Percentiles rank a stretch among this genome's conserved stretches.
Conservation (phyloP, 2,329 filamentous ascomycete species). For the Fusarium denticulatum region DNA sequence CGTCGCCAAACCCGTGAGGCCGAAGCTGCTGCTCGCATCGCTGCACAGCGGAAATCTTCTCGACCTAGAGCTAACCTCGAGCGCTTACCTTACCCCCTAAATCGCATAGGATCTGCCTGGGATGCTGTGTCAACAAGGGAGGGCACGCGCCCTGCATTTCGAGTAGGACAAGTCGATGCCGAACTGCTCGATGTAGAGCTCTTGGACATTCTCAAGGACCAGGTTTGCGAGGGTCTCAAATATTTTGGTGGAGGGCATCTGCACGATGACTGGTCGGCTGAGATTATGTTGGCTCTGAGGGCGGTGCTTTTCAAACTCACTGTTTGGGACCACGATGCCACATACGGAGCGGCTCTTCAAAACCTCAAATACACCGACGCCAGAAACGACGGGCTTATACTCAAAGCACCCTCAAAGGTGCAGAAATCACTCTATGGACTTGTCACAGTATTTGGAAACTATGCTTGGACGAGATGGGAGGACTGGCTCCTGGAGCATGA, state of each 20-base stretch:
- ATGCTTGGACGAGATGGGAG: slow-evolving; percentile 93
- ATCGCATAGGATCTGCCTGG: slow-evolving; percentile 71
- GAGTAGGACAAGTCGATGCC: slow-evolving; percentile 95
- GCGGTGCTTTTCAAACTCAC: slow-evolving; percentile 91
- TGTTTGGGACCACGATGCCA: slow-evolving; percentile 96
- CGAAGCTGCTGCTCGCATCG: slow-evolving; percentile 67
- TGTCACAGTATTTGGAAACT: slow-evolving; percentile 86
- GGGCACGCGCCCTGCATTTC: slow-evolving; percentile 85
- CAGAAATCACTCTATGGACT: slow-evolving; percentile 89
- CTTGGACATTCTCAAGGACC: slow-evolving; percentile 82
- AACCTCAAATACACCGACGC: slow-evolving; percentile 92
- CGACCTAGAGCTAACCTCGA: slow-evolving; percentile 64
- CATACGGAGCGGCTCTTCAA: slow-evolving; percentile 92
- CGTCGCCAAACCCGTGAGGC: slow-evolving; percentile 81
- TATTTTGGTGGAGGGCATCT: slow-evolving; percentile 81
- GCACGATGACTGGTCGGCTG: slow-evolving; percentile 85
- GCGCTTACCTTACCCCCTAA: slow-evolving; percentile 70
- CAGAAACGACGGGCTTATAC: slow-evolving; percentile 68
- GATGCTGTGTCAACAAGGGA: slow-evolving; percentile 76
- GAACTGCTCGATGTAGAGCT: slow-evolving; percentile 95
- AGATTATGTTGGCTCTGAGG: slow-evolving; percentile 82
- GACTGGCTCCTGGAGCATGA: slow-evolving; percentile 82
- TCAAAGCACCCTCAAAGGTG: slow-evolving; percentile 76
- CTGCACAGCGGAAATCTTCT: slow-evolving; percentile 61
- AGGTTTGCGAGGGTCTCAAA: slow-evolving; percentile 88